Conservation (phyloP, 805 yeast species). For the Barnettozyma vustinii region DNA sequence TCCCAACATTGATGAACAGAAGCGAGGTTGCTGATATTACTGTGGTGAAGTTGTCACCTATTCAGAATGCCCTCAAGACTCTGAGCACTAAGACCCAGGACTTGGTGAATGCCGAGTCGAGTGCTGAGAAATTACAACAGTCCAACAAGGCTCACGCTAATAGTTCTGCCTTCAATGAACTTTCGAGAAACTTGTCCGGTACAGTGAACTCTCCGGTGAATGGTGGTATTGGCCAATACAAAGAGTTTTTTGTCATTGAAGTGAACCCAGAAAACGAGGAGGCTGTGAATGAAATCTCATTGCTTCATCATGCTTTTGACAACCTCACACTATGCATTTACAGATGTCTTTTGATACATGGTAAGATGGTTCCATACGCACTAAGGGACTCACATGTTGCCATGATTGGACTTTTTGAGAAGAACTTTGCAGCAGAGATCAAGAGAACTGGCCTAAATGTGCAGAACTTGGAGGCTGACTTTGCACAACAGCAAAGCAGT, state of each 20-base stretch:
- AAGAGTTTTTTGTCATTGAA: conserved; percentile 53
- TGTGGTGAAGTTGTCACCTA: conserved; percentile 64
- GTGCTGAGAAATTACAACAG: conserved; percentile 46
- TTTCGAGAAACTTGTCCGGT: conserved; percentile 71
- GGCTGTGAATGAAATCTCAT: conserved; percentile 24
- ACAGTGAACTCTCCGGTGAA: conserved; percentile 90
- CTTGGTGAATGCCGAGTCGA: conserved; percentile 59
- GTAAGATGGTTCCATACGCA: conserved; percentile 48
- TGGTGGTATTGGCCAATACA: conserved; percentile 85
- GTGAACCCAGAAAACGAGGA: conserved; percentile 24
- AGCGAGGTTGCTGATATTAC: conserved; percentile 54
- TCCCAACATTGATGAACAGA: conserved; percentile 86
- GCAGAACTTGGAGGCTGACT: conserved; percentile 19
- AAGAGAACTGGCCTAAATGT: conserved; percentile 27
- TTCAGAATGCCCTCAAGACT: conserved; percentile 73
- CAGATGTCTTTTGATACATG: conserved; percentile 66
- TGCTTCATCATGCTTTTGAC: conserved; percentile 44
- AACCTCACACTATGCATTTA: conserved; percentile 62
- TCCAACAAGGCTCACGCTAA: conserved; percentile 39
- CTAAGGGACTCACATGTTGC: conserved; percentile 64
- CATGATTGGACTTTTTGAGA: conserved; percentile 52
- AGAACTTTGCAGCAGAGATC: conserved; percentile 67
- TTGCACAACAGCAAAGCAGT: conserved; percentile 5
- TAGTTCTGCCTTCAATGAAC: conserved; percentile 48
- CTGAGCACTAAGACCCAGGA: conserved; percentile 67